Percentiles rank a stretch among this genome's conserved stretches.
phyloP scores from a whole-genome alignment of 257 asterid species.

The Solanum bulbocastanum region DNA sequence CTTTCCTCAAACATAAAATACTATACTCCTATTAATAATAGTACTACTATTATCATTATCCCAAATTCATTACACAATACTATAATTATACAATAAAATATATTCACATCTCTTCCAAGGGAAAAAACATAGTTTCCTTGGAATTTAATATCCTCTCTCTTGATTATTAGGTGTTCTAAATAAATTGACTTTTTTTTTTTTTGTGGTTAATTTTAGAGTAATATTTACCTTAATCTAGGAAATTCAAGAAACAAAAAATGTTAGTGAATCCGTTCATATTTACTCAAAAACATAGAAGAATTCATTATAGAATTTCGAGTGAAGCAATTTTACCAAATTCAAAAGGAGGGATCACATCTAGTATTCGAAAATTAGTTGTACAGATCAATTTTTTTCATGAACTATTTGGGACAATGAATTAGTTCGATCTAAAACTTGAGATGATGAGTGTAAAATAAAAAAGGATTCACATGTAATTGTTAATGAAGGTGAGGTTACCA shows the following conservation, averaged over 20 bases:
- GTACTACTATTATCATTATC: neutral
- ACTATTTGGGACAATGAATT: neutral
- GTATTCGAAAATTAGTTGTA: too few species aligned
- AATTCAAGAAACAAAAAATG: neutral
- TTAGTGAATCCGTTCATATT: neutral
- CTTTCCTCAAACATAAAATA: neutral
- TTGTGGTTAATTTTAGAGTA: neutral
- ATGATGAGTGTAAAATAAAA: too few species aligned
- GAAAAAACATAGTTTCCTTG: neutral
- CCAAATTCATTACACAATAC: neutral
- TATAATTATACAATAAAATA: neutral
- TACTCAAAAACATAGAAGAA: neutral
- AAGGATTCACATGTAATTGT: too few species aligned
- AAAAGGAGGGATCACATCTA: neutral
- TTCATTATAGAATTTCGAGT: neutral
- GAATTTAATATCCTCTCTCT: neutral
- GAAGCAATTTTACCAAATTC: neutral
- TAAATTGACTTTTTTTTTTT: neutral
- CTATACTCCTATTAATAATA: neutral
- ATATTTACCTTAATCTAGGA: neutral
- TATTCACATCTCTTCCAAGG: neutral
- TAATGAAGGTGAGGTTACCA: too few species aligned
- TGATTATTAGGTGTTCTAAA: neutral
- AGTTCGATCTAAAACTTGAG: too few species aligned
- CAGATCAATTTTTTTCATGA: neutral